Evolutionary conservation across 208 protist genomes (phyloP), one percentile per base, ranked within the genome.

Genomic region (Angomonas ambiguus): DNA sequence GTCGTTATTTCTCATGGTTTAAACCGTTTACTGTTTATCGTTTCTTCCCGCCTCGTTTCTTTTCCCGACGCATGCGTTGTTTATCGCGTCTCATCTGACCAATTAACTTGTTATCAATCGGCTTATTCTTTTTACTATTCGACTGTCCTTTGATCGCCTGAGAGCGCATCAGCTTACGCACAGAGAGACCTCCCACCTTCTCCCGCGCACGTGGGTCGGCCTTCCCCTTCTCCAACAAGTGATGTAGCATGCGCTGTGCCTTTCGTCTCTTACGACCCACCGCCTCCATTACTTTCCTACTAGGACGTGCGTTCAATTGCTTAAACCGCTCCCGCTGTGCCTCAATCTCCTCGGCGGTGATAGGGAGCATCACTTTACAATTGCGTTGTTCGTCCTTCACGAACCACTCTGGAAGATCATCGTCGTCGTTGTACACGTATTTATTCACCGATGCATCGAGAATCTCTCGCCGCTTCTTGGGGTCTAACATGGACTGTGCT

Each of bases 221-320:
- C 75, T 96, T 96, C 49, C 86, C 93, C 66, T 97, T 96, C 33
- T 93, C 79, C 53, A 96, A 83, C 41, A 95, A 69, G 42, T 83
- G 75, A 11, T 85, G 82, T 31, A 98, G 62, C 80, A 97, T 95
- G 24, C 87, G 85, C 58, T 88, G 65, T 0, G 82, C 71, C 53
- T 88, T 79, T 30, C 82, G 68, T 38, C 97, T 95, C 87, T 98
- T 98, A 65, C 97, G 91, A 27, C 92, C 91, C 74, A 98, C 93
- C 25, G 98, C 98, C 82, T 99, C 97, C 53, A 94, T 91, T 34
- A 99, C 93, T 79, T 98, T 99, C 71, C 98, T 98, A 67, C 97
- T 95, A 13, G 98, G 97, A 18, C 94, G 74, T 16, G 93, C 96
- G 79, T 99, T 97, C 57, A 99, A 70, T 67, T 97, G 96, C 33